Base-by-base conservation (phyloP, 768 basidiomycete species). In the Amanita jacksonii region DNA sequence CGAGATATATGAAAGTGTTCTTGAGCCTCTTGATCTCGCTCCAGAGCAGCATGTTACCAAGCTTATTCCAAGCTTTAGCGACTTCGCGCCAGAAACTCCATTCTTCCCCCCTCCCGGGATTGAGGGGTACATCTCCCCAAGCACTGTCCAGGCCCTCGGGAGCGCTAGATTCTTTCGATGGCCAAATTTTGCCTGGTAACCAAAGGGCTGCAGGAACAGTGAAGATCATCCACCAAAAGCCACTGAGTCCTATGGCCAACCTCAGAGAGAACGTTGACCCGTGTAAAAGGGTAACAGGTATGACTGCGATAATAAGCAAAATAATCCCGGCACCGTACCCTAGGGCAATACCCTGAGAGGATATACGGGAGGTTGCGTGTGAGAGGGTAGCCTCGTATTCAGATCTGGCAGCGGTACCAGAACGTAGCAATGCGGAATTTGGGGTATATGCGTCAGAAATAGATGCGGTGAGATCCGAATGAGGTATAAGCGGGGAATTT, bases 1-100 rank as follows among this genome's bases (percentile, higher is more conserved):
- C 75, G 33, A 97, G 79, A 54, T 89, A 97, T 51, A 74, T 74
- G 68, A 93, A 98, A 1, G 92, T 91, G 54, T 90, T 82, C 23
- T 74, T 72, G 12, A 97, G 67, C 41, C 74, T 73, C 58, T 73
- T 74, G 31, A 93, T 77, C 56, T 94, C 81, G 6, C 62, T 64
- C 70, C 77, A 81, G 1, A 67, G 68, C 16, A 97, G 66, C 84
- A 91, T 91, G 24, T 63, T 67, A 0, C 76, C 79, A 0, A 98
- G 69, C 18, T 82, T 64, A 42, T 66, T 70, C 93, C 93, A 97
- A 0, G 88, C 85, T 4, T 64, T 67, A 1, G 57, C 51, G 16
- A 92, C 70, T 57, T 90, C 80, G 25, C 60, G 50, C 27, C 54
- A 45, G 4, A 73, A 56, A 35, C 55, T 71, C 79, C 73, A 82